phyloP scores from a whole-genome alignment of 805 yeast genomes.

The Sugiyamaella qingdaonensis region DNA sequence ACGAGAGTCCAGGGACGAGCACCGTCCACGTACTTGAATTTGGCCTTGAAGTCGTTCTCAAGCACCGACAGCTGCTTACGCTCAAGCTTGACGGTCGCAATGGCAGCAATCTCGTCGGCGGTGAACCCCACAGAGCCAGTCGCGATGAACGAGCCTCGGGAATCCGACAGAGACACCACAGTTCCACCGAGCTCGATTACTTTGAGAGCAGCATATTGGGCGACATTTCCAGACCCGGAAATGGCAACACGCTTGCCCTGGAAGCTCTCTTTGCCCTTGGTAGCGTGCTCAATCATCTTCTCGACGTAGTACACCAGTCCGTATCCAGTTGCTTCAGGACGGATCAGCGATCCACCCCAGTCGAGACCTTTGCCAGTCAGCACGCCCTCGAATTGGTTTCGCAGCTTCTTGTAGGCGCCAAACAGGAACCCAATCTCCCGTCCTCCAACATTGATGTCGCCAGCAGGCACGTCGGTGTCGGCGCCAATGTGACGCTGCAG shows the following conservation, averaged over 20 bases:
- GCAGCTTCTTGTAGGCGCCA: slow-evolving; percentile 92
- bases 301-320: slow-evolving; percentile 96
- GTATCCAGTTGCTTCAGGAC: slow-evolving; percentile 99
- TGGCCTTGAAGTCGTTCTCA: slow-evolving; percentile 25
- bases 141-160: slow-evolving; percentile 78
- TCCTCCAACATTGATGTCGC: slow-evolving; percentile 98
- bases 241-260: slow-evolving; percentile 92
- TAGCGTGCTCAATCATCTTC: slow-evolving; percentile 93
- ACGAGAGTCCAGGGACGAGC: slow-evolving; percentile 96
- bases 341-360: slow-evolving; percentile 99
- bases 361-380: slow-evolving; percentile 95
- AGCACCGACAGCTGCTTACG: slow-evolving; percentile 46
- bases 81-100: slow-evolving; percentile 79
- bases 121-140: slow-evolving; percentile 73
- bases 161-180: slow-evolving; percentile 91
- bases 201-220: slow-evolving; percentile 97
- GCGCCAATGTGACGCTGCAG: slow-evolving; percentile 94
- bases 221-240: slow-evolving; percentile 98
- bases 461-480: slow-evolving; percentile 98
- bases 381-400: slow-evolving; percentile 94
- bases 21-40: slow-evolving; percentile 78
- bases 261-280: slow-evolving; percentile 84
- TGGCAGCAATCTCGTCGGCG: slow-evolving; percentile 68
- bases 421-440: slow-evolving; percentile 91
- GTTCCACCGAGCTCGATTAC: slow-evolving; percentile 95